phyloP scores from a whole-genome alignment of 2,329 filamentous ascomycete genomes.

The Pezicula neosporulosa region DNA sequence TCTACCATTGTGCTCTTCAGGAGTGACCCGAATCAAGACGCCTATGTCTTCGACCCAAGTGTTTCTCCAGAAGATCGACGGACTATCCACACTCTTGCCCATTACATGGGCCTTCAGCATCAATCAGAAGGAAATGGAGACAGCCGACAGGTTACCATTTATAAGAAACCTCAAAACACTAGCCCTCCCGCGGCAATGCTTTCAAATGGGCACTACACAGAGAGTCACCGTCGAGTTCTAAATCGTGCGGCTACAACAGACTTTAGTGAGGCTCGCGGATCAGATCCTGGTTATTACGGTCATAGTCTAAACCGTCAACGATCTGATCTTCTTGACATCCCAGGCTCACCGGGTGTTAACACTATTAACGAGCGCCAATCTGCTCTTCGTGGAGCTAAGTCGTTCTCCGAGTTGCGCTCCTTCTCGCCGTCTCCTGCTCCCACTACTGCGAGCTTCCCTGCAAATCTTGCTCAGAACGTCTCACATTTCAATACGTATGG shows the following conservation, averaged over 20 bases:
- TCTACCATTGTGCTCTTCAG: slow-evolving; percentile 88
- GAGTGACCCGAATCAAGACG: slow-evolving; percentile 72
- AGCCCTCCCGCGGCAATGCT: slow-evolving; percentile 36
- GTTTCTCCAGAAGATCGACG: slow-evolving; percentile 81
- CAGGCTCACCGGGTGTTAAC: slow-evolving; percentile 68
- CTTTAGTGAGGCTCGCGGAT: slow-evolving; percentile 77
- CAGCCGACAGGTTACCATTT: slow-evolving; percentile 85
- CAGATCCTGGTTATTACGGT: slow-evolving; percentile 64
- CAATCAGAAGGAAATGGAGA: slow-evolving; percentile 85
- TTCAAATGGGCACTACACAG: slow-evolving; percentile 53
- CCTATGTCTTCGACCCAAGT: slow-evolving; percentile 77
- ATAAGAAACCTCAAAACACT: slow-evolving; percentile 53
- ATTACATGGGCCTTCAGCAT: slow-evolving; percentile 91
- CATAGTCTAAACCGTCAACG: slow-evolving; percentile 76
- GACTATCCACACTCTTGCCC: slow-evolving; percentile 88
- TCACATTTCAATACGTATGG: slow-evolving; percentile 55
- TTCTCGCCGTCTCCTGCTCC: slow-evolving; percentile 92
- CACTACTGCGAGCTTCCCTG: slow-evolving; percentile 84
- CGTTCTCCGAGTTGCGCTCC: slow-evolving; percentile 90
- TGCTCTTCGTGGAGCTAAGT: slow-evolving; percentile 81
- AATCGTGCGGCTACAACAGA: slow-evolving; percentile 97
- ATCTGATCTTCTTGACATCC: slow-evolving; percentile 77
- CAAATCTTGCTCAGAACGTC: slow-evolving; percentile 60
- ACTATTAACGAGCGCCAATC: slow-evolving; percentile 61
- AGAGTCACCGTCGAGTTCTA: slow-evolving; percentile 77